Evolutionary conservation across 2,329 filamentous ascomycete genomes (phyloP).

Genomic region (Leptographium radiaticola): DNA sequence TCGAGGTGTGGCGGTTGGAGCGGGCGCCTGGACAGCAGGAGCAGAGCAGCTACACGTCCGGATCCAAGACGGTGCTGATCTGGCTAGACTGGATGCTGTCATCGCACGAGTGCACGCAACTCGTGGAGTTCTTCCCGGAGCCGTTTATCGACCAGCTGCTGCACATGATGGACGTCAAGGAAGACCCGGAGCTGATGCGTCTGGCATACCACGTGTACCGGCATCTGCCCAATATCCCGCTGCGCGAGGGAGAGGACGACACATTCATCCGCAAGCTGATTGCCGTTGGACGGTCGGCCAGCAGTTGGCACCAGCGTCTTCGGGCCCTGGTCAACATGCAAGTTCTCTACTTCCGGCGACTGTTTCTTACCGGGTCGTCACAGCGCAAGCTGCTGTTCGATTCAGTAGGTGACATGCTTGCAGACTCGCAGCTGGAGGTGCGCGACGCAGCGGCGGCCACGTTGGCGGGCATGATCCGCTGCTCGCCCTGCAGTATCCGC

Average conservation of each 20-base stretch:
- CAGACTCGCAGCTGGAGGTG: slow-evolving; percentile 85
- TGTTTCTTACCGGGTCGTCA: slow-evolving; percentile 67
- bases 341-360: slow-evolving; percentile 90
- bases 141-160: slow-evolving; percentile 84
- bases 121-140: slow-evolving; percentile 82
- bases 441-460: slow-evolving; percentile 86
- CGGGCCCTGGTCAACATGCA: slow-evolving; percentile 97
- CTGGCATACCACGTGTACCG: slow-evolving; percentile 95
- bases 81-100: slow-evolving; percentile 90
- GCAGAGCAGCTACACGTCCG: slow-evolving; percentile 86
- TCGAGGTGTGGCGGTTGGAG: slow-evolving; percentile 81
- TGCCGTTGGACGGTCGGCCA: slow-evolving; percentile 69
- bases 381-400: slow-evolving; percentile 75
- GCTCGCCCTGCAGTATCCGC: slow-evolving; percentile 71
- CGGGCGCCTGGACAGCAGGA: slow-evolving; percentile 80
- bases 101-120: slow-evolving; percentile 82
- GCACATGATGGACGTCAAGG: slow-evolving; percentile 99
- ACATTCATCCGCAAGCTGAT: slow-evolving; percentile 78
- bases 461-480: slow-evolving; percentile 93
- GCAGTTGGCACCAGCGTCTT: slow-evolving; percentile 90
- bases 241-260: slow-evolving; percentile 72
- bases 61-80: slow-evolving; percentile 86
- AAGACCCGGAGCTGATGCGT: slow-evolving; percentile 89
- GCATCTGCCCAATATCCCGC: slow-evolving; percentile 88
- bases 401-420: slow-evolving; percentile 91